phyloP scores from a whole-genome alignment of 345 rosid species.

The Noccaea caerulescens region DNA sequence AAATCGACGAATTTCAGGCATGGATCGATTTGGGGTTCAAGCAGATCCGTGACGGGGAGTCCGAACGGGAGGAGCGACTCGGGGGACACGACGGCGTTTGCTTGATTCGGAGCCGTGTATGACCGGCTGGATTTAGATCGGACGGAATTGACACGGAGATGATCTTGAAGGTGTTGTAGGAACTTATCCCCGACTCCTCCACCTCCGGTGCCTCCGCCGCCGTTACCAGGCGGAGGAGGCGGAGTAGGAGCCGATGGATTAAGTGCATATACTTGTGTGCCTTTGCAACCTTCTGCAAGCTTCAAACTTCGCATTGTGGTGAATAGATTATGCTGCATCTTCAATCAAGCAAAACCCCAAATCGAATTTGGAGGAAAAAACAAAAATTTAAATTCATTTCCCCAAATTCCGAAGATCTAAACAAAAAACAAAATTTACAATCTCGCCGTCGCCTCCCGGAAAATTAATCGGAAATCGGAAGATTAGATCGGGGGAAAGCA shows the following conservation, averaged over 20 bases:
- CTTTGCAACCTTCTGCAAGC: constrained; percentile 81
- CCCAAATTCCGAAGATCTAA: constrained; percentile 29
- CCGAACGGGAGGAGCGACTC: constrained; percentile 73
- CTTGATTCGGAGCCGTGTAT: constrained; percentile 39
- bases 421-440: constrained; percentile 10
- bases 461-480: background rate
- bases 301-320: constrained; percentile 88
- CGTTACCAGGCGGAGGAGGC: constrained; percentile 41
- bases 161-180: constrained; percentile 72
- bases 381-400: constrained; percentile 24
- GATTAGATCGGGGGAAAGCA: constrained; percentile 23
- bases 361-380: background rate
- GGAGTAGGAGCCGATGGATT: constrained; percentile 51
- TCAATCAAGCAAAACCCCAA: constrained; percentile 30
- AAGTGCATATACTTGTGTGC: constrained; percentile 66
- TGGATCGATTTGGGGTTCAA: constrained; percentile 78
- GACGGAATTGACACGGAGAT: constrained; percentile 60
- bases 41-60: constrained; percentile 68
- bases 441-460: constrained; percentile 13
- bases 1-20: constrained; percentile 70
- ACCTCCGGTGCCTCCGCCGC: constrained; percentile 37
- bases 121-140: constrained; percentile 58
- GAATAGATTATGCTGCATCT: constrained; percentile 84
- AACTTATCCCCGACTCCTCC: constrained; percentile 71
- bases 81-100: constrained; percentile 36